Percentiles rank a stretch among this genome's conserved stretches.
Evolutionary conservation across 2,329 filamentous ascomycete species (phyloP).

Genomic region (Fusarium coicis): DNA sequence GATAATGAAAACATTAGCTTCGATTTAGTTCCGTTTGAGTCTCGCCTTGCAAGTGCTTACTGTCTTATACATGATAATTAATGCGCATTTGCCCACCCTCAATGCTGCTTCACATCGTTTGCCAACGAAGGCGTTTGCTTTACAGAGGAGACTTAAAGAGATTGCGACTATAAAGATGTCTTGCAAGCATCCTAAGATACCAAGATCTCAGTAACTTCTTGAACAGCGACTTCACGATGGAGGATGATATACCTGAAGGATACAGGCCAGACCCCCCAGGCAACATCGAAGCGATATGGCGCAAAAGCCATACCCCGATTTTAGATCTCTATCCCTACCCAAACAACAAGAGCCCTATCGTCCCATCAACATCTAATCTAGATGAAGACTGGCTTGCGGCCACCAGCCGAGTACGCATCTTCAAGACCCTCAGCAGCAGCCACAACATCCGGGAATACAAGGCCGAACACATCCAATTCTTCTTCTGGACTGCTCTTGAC

Average conservation of each 20-base stretch:
- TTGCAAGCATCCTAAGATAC: not conserved
- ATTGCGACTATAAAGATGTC: not conserved
- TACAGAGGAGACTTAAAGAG: not conserved
- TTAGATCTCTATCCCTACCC: constrained; percentile 3
- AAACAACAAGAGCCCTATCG: not conserved
- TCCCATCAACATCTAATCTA: not conserved
- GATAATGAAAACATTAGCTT: not conserved
- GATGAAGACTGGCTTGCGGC: constrained; percentile 15
- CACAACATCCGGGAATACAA: not conserved
- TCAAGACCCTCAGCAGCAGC: not conserved
- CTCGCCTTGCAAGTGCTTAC: rapidly evolving
- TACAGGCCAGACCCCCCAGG: not conserved
- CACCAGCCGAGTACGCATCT: not conserved
- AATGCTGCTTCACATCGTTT: not conserved
- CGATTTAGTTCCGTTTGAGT: not conserved
- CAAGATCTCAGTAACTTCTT: not conserved
- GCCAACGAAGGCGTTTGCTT: not conserved
- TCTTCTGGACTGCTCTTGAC: constrained; percentile 44
- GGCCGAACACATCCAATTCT: constrained; percentile 29
- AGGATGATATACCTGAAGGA: not conserved
- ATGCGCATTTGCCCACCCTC: not conserved
- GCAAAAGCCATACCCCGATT: not conserved
- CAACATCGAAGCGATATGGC: not conserved
- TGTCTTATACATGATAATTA: not conserved
- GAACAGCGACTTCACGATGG: not conserved